Evolutionary conservation across 495 filamentous ascomycete genomes (phyloP), one percentile per base, ranked within the genome.

Genomic region (Penicillium verhagenii): DNA sequence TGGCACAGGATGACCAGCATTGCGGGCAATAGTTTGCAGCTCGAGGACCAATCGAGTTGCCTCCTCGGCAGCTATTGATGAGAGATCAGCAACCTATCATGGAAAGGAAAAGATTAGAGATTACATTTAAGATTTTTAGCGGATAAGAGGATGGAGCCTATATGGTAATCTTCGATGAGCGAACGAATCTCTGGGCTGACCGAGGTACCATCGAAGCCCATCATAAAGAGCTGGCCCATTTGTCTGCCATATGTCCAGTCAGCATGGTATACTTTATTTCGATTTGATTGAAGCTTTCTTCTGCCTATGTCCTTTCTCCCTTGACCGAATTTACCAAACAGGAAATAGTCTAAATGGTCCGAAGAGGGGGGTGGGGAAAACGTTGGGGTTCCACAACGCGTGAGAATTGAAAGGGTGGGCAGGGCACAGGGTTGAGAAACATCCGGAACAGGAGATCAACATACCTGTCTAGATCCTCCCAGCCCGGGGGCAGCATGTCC

Each of bases 91-190:
- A 26, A 49, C 6, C 29, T 23, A 43, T 33, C 19, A 43, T 14
- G 47, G 52, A 26, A 50, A 49, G 42, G 33, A 47, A 56, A 58
- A 25, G 5, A 49, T 37, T 45, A 43, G 29, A 38, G 13, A 39
- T 47, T 81, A 94, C 91, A 92, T 85, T 91, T 92, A 26, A 96
- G 78, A 66, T 96, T 96, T 73, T 96, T 96, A 38, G 91, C 89
- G 11, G 90, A 91, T 33, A 96, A 73, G 40, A 96, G 76, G 56
- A 96, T 83, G n/a, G 86, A 87, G 16, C 88, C 91, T 10, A 96
- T 65, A 60, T 96, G 87, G 61, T 95, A 88, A 56, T 93, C 80
- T 65, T 90, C 84, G 60, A 96, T 95, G 56, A 96, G 82, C 33
- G 82, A 83, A 60, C 85, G 85, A 60, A 96, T 94, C 71, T 92